phyloP scores from a whole-genome alignment of 2,329 filamentous ascomycete species.

The Thielaviopsis euricoi region DNA sequence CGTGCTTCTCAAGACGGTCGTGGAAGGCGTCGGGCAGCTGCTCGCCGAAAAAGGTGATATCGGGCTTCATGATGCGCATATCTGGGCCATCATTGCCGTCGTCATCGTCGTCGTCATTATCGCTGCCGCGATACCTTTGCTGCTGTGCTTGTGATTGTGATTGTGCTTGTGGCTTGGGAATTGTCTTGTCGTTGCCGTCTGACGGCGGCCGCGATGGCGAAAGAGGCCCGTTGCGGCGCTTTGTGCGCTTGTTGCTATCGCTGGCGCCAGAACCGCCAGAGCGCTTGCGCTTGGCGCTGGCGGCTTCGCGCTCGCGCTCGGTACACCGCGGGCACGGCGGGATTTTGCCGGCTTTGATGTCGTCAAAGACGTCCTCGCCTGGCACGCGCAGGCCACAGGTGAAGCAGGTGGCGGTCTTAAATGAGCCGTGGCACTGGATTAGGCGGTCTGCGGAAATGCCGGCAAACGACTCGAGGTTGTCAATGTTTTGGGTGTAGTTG shows the following conservation, averaged over 20 bases:
- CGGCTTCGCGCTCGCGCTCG: conserved; percentile 15
- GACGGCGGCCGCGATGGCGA: neutral
- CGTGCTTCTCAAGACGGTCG: conserved; percentile 61
- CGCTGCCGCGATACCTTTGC: conserved; percentile 21
- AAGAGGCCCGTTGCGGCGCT: conserved; percentile 1
- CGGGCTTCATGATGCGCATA: conserved; percentile 81
- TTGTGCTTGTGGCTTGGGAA: conserved; percentile 18
- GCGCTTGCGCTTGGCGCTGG: conserved; percentile 23
- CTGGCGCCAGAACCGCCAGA: conserved; percentile 18
- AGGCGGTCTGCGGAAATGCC: conserved; percentile 69
- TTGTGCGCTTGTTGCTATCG: conserved; percentile 15
- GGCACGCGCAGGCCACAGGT: conserved; percentile 59
- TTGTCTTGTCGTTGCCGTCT: neutral
- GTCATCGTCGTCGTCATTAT: conserved; percentile 15
- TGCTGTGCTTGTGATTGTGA: too few relatives aligned
- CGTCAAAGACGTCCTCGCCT: conserved; percentile 63
- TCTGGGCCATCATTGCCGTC: conserved; percentile 36
- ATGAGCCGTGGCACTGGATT: conserved; percentile 92
- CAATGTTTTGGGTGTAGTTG: conserved; percentile 98
- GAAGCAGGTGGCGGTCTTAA: conserved; percentile 79
- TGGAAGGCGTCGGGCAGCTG: conserved; percentile 72
- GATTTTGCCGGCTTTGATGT: conserved; percentile 60
- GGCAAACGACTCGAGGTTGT: conserved; percentile 80
- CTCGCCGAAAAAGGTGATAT: conserved; percentile 97
- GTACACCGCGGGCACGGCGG: conserved; percentile 63